These are phyloP conservation scores for Bombardia bombarda DNA, from an alignment of 495 filamentous ascomycete species.

Conservation along the genomic window DNA sequence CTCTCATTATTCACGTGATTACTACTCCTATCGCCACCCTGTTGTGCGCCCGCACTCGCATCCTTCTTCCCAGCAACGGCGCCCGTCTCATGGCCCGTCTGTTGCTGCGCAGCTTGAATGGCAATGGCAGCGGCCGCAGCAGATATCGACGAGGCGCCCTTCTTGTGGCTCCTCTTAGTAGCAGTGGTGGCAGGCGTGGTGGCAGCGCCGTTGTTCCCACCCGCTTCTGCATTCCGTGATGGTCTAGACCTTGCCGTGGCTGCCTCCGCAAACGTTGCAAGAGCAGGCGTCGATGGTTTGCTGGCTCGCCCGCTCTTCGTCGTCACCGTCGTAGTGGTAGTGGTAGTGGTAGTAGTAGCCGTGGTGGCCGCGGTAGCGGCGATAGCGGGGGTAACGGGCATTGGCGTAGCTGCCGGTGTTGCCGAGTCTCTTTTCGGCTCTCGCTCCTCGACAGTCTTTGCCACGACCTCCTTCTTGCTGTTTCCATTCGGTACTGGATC, in stretches of 20 bases:
- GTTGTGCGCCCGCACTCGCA: constrained; percentile 1
- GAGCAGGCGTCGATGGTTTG: constrained; percentile 56
- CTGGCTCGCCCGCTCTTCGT: constrained; percentile 50
- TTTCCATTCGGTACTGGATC: constrained; percentile 13
- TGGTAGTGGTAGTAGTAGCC: constrained; percentile 24
- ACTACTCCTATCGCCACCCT: background rate
- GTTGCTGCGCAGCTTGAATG: background rate
- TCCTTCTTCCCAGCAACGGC: constrained; percentile 35
- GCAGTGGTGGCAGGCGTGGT: constrained; percentile 7
- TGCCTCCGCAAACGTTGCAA: constrained; percentile 43
- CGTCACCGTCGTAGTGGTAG: constrained; percentile 19
- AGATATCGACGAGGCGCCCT: constrained; percentile 42
- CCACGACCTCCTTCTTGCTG: constrained; percentile 22
- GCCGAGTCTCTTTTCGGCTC: constrained; percentile 24
- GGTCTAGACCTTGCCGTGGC: constrained; percentile 15
- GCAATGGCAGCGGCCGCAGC: constrained; percentile 17
- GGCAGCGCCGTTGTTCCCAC: background rate
- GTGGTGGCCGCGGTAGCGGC: no score
- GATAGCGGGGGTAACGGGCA: no score
- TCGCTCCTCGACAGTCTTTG: constrained; percentile 10
- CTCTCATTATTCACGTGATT: background rate
- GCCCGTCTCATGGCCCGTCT: constrained; percentile 29
- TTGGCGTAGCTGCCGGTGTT: no score
- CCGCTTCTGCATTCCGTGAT: constrained; percentile 11
- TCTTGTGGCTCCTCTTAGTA: constrained; percentile 64